Evolutionary conservation across 1,284 basidiomycete species (phyloP), one percentile per base, ranked within the genome.

Genomic region (Microbotryomycetes sp.): DNA sequence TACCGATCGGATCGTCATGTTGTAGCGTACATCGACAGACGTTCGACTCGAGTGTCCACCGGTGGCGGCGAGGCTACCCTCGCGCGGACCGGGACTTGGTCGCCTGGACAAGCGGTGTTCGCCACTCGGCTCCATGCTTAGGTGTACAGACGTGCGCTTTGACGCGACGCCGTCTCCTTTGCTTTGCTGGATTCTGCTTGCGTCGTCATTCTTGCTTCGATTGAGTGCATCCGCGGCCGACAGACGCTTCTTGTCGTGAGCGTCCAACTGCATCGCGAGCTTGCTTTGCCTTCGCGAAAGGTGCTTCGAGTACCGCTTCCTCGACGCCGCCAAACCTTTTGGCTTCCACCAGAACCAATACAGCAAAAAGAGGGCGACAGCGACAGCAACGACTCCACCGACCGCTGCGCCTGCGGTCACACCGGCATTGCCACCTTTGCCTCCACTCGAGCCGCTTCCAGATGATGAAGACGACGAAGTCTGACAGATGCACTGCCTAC

Each of bases 311-410:
- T 69, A 69, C 30, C 60, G 49, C 31, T 54, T 58, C 56, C 62
- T 48, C 23, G 62, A 64, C 47, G 57, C 56, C 7, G 57, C 65
- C 24, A 69, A 50, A 1, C 67, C 67, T 23, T 53, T 51, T 5
- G 67, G 67, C 24, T 61, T 62, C 69, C 70, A 70, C 70, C 70
- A 71, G 51, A 72, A 68, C 58, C 64, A 71, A 52, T 69, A 71
- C n/a, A 68, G 31, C 3, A 59, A 41, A 2, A 55, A 62, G 45
- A 69, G 59, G 21, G 68, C 45, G 21, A 54, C 61, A 4, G 64
- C 57, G n/a, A 70, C 63, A 16, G 65, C 70, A 18, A 66, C 26
- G 5, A 70, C 66, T 3, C 70, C 70, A 13, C 71, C 71, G 23
- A 72, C 57, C 0, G 71, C 64, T 3, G 66, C 67, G 2, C 70